Percentiles rank a stretch among this genome's conserved stretches.
phyloP scores from a whole-genome alignment of 2,329 filamentous ascomycete species.

The Trichoderma breve region DNA sequence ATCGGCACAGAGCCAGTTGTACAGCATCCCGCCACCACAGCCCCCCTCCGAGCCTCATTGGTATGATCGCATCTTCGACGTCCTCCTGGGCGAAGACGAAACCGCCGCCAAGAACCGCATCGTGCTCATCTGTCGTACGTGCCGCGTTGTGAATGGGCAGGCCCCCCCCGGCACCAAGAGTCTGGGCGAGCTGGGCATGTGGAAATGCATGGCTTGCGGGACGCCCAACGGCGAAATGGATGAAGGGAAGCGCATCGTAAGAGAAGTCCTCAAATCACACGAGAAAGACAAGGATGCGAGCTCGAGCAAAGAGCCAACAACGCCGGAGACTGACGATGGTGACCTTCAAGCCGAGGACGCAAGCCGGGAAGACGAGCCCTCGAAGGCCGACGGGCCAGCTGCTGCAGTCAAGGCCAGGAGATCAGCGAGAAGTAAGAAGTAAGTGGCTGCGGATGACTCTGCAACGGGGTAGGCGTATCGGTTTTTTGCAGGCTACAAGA shows the following conservation, averaged over 20 bases:
- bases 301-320: constrained; percentile 24
- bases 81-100: constrained; percentile 92
- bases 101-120: constrained; percentile 87
- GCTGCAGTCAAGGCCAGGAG: constrained; percentile 8
- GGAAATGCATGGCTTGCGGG: constrained; percentile 86
- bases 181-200: constrained; percentile 76
- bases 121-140: constrained; percentile 77
- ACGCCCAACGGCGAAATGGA: constrained; percentile 78
- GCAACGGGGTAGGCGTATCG: constrained; percentile 12
- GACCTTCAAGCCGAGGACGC: constrained; percentile 22
- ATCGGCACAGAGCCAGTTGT: constrained; percentile 24
- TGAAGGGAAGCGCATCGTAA: constrained; percentile 70
- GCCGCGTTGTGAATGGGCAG: constrained; percentile 90
- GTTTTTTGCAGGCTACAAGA: background rate
- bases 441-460: constrained; percentile 5
- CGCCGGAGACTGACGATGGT: constrained; percentile 22
- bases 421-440: constrained; percentile 13
- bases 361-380: constrained; percentile 16
- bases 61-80: constrained; percentile 93
- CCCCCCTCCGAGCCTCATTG: constrained; percentile 58
- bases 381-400: constrained; percentile 2
- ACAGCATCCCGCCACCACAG: constrained; percentile 1
- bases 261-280: constrained; percentile 51
- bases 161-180: constrained; percentile 81
- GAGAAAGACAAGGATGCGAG: constrained; percentile 16